Evolutionary conservation across 2,329 filamentous ascomycete genomes (phyloP).

Genomic region (Beauveria varroae): DNA sequence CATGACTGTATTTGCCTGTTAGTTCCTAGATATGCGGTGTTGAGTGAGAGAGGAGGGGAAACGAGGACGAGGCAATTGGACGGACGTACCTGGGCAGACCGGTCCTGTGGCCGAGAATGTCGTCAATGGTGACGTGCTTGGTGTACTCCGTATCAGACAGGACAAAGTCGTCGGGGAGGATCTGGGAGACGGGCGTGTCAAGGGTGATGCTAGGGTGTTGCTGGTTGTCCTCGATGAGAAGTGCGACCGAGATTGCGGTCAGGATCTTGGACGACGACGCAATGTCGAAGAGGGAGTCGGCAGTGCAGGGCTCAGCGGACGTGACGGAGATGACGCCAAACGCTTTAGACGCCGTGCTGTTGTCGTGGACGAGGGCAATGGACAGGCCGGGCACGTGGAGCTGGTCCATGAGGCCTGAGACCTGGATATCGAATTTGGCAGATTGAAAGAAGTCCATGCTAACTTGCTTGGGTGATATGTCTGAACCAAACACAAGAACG

Average conservation of each 20-base stretch:
- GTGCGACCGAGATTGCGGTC: slow-evolving; percentile 2
- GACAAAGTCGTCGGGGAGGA: slow-evolving; percentile 9
- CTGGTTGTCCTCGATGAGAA: slow-evolving; percentile 3
- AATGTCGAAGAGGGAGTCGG: slow-evolving; percentile 7
- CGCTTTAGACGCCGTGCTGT: background rate
- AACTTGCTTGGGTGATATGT: background rate
- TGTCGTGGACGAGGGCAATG: slow-evolving; percentile 1
- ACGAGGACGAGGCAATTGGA: background rate
- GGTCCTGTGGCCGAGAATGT: slow-evolving; percentile 9
- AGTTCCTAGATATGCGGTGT: background rate
- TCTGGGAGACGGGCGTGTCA: slow-evolving; percentile 2
- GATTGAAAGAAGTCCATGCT: slow-evolving; percentile 7
- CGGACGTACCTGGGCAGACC: background rate
- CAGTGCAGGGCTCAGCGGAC: background rate
- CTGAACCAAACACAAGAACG: too few species aligned
- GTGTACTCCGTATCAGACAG: slow-evolving; percentile 4
- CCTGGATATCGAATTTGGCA: background rate
- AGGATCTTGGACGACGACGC: slow-evolving; percentile 8
- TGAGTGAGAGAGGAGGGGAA: too few species aligned
- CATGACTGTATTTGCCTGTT: background rate
- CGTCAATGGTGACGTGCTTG: slow-evolving; percentile 8
- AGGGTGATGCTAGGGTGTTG: background rate
- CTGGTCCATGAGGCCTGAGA: slow-evolving; percentile 1
- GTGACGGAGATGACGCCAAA: background rate
- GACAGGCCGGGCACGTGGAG: slow-evolving; percentile 3